Evolutionary conservation across 192 early-diverging fungal genomes (phyloP), one percentile per base, ranked within the genome.

Genomic region (Coemansia aciculifera): DNA sequence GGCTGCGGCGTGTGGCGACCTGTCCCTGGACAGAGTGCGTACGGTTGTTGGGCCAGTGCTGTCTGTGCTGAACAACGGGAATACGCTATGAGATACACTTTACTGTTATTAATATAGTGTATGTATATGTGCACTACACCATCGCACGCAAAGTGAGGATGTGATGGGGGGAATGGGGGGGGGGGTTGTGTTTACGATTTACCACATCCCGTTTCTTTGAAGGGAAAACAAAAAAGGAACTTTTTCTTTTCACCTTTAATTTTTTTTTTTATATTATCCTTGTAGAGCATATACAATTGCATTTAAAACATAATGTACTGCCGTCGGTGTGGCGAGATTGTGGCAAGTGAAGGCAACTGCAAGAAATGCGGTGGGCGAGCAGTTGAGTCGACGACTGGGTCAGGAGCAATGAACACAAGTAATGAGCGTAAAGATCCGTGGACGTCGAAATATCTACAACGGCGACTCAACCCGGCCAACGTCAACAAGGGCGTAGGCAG

Each of bases 21-120:
- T 83, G 72, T 29, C 81, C n/a, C 63, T 83, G 36, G 81, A 83
- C 67, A 56, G 69, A 13, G 81, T 83, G 60, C 73, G 81, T 21
- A 73, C 71, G 5, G 81, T 78, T 7, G 81, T 83, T 51, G 75
- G 73, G 13, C 81, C 81, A 1, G 81, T 83, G 37, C 63, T 81
- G 37, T 81, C 79, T 19, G 74, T 81, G 40, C 74, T 81, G 7
- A 81, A 81, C 65, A 67, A 73, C 71, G 79, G 79, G 46, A 73
- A 65, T 46, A 68, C 79, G 15, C 68, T 73, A 36, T 81, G 62
- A 4, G 51, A 2, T 5, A 3, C 38, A 62, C 5, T 29, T 40
- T 31, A 32, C 42, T 29, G 46, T 40, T 31, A 32, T 29, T 29
- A 19, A 48, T 21, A 48, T 48, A 8, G 46, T 19, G 46, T 27